Evolutionary conservation across 371 early-diverging fungal genomes (phyloP).

Genomic region (Ecytonucleospora hepatopenaei): DNA sequence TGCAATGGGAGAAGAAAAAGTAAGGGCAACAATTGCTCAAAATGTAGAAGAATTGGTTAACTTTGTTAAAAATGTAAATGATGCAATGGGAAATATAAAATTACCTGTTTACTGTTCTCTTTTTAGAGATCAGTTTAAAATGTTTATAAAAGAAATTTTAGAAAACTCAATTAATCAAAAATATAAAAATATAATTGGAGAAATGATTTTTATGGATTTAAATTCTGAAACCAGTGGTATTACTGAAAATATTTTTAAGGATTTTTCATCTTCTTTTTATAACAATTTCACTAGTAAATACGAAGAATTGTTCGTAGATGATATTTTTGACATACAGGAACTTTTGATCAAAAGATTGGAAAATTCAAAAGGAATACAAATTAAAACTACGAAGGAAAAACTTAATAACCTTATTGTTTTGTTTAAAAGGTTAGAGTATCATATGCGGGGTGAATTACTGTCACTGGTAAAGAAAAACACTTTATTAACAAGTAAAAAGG

Average conservation of each 20-base stretch:
- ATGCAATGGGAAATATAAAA: conserved; percentile 10
- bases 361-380: not conserved
- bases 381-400: not conserved
- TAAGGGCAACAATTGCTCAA: conserved; percentile 10
- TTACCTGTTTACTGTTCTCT: conserved; percentile 31
- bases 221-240: too few relatives aligned
- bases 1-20: conserved; percentile 34
- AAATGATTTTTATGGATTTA: too few relatives aligned
- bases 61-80: conserved; percentile 12
- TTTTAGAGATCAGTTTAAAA: conserved; percentile 12
- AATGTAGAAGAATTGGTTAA: conserved; percentile 4
- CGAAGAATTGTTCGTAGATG: too few relatives aligned
- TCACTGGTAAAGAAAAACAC: not conserved
- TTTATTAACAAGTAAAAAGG: conserved; percentile 5
- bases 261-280: too few relatives aligned
- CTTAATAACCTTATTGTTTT: conserved; percentile 5
- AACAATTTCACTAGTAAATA: too few relatives aligned
- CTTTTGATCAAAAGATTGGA: not conserved
- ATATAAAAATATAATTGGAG: too few relatives aligned
- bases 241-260: too few relatives aligned
- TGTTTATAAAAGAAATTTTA: too few relatives aligned
- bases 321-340: conserved; percentile 30
- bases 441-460: not conserved
- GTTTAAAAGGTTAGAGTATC: not conserved
- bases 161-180: too few relatives aligned